Base-by-base conservation (phyloP, 2,329 filamentous ascomycete genomes). In the Xylogone sp. region DNA sequence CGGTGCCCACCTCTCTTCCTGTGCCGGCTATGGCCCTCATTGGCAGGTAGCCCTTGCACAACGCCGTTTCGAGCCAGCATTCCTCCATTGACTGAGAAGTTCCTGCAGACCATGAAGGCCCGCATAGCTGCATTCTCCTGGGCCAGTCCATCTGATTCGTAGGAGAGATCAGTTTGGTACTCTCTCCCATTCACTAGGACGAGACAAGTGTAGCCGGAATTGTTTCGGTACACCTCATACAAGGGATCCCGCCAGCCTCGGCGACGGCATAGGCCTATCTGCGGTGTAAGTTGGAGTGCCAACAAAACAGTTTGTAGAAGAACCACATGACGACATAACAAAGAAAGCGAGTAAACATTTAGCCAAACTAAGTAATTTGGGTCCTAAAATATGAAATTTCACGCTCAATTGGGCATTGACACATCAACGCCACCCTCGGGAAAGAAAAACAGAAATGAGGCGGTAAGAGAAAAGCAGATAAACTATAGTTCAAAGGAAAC, bases 81-180 rank as follows among this genome's bases (percentile, higher is more conserved):
- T 68, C 93, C 93, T 63, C 95, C 91, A 68, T 96, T 97, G 70
- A 95, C 89, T 51, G 90, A 96, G 74, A 97, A 97, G 78, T 96
- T 96, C 58, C 91, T 87, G 77, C 93, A 97, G 60, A 97, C 94
- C 83, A 96, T 93, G 72, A 96, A 97, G 52, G 93, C 93, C 56
- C 91, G 88, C 82, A 95, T 95, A 54, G 93, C 93, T 21, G 93
- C 93, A 64, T 93, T 94, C 70, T 97, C 92, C 66, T 91, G 89
- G 45, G 93, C 93, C 59, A 96, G 78, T 46, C 82, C 76, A 68
- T 93, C 88, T 56, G 87, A 88, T 68, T 88, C 84, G 73, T 94
- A 96, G 57, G 86, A 82, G 34, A 88, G 81, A 69, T 96, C 91
- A 43, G 92, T 96, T 69, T 92, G 90, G 75, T 97, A 97, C 75